Conservation (phyloP, 179 eudicot species). For the Drosera spatulata region DNA sequence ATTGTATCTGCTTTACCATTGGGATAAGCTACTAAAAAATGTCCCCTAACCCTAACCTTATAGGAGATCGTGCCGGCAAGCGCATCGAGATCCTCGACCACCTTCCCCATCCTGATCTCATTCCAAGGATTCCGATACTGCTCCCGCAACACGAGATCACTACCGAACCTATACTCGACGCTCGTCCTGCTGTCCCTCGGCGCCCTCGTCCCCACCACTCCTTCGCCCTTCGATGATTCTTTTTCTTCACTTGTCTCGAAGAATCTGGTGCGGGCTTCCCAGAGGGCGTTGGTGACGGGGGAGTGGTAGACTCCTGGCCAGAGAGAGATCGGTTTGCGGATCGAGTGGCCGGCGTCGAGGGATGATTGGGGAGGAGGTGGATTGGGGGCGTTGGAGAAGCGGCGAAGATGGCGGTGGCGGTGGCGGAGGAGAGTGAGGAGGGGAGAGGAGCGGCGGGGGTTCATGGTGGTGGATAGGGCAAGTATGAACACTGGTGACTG, state of each 20-base stretch:
- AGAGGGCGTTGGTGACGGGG: conserved; percentile 83
- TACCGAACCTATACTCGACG: conserved; percentile 59
- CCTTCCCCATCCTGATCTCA: conserved; percentile 77
- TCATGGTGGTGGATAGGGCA: too few relatives aligned
- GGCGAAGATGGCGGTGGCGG: too few relatives aligned
- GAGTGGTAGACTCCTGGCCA: conserved; percentile 99
- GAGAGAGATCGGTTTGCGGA: conserved; percentile 54
- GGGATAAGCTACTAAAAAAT: too few relatives aligned
- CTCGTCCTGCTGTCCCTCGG: conserved; percentile 58
- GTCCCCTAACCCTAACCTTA: conserved; percentile 31
- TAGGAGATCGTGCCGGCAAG: conserved; percentile 92
- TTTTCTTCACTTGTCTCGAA: too few relatives aligned
- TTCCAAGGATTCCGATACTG: conserved; percentile 97
- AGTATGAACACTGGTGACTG: too few relatives aligned
- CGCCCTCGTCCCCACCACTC: conserved; percentile 35
- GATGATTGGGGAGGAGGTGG: too few relatives aligned
- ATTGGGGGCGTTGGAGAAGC: too few relatives aligned
- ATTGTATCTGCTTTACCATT: too few relatives aligned
- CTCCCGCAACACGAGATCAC: conserved; percentile 70
- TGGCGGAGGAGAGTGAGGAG: too few relatives aligned
- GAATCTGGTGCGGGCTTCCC: conserved; percentile 72
- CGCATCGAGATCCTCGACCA: conserved; percentile 99
- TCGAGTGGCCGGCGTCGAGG: conserved; percentile 29
- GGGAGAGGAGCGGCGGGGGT: too few relatives aligned
- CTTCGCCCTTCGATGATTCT: conserved; percentile 15